phyloP scores from a whole-genome alignment of 352 stramenopile genomes.

The Blastocystis sp. region DNA sequence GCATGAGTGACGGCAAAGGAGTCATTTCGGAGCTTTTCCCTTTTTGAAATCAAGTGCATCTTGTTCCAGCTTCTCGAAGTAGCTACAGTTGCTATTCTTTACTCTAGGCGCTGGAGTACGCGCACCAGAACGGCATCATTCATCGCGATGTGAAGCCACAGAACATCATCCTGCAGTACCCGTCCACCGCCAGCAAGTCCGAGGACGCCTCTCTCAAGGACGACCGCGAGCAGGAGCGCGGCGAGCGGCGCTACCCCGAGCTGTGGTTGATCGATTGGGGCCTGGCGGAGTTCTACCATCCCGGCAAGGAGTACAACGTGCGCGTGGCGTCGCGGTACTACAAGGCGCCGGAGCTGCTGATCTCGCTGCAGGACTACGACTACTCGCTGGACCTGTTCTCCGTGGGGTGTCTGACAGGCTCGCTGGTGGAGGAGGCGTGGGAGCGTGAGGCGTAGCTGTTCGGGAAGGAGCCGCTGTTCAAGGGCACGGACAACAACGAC shows the following conservation, averaged over 20 bases:
- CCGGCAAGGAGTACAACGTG: constrained; percentile 95
- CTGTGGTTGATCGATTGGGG: constrained; percentile 98
- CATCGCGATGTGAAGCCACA: constrained; percentile 99
- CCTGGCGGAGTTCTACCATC: constrained; percentile 98
- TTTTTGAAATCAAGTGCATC: constrained; percentile 51
- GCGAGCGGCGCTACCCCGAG: constrained; percentile 78
- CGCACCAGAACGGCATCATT: constrained; percentile 99
- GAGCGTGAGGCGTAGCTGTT: constrained; percentile 82
- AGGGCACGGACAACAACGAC: constrained; percentile 98
- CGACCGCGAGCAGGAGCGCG: constrained; percentile 84
- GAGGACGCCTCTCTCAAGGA: constrained; percentile 81
- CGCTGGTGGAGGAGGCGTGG: constrained; percentile 66
- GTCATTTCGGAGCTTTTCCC: constrained; percentile 31
- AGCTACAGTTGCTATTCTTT: constrained; percentile 42
- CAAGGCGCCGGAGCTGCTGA: constrained; percentile 95
- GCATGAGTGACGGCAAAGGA: neutral
- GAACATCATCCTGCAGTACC: constrained; percentile 81
- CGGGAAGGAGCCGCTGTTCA: constrained; percentile 97
- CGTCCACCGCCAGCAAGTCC: neutral
- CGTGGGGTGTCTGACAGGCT: constrained; percentile 93
- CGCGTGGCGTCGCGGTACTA: constrained; percentile 97
- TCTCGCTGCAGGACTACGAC: constrained; percentile 99
- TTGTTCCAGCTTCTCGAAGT: constrained; percentile 62
- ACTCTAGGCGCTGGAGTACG: constrained; percentile 94
- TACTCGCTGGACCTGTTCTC: constrained; percentile 99